Base-by-base conservation (phyloP, 1,284 basidiomycete genomes). In the Microbotryum violaceum region DNA sequence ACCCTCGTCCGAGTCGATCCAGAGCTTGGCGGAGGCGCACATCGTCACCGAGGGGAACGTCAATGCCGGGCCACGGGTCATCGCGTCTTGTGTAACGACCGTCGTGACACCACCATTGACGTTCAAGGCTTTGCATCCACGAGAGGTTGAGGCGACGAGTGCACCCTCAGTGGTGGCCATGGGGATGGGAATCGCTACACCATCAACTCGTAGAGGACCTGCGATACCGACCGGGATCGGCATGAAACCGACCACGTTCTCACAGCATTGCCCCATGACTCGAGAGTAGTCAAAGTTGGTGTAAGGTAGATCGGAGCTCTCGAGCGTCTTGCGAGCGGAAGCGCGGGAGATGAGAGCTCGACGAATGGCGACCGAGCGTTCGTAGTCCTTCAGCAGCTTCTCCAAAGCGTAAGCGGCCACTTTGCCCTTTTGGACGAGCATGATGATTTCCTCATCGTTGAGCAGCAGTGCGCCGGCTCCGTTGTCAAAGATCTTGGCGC, bases 81-180 rank as follows among this genome's bases (percentile, higher is more conserved):
- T 98, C 27, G 82, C 93, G 72, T 99, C 96, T 71, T 89, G 83
- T 3, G 87, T 91, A 59, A 99, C 79, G 16, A 97, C 93, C 0
- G 94, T 97, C 0, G 86, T 89, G 6, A 97, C 93, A 52, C 94
- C 96, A 62, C 94, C 94, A 55, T 89, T 89, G 2, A 91, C 86
- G 74, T 98, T 98, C 68, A 98, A 83, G 0, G 96, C 96, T 78
- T 98, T 99, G 81, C 91, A 96, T 2, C 96, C 94, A 68, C 96
- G 87, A 9, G 93, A 97, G 0, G 94, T 91, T 6, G 93, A 97
- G 0, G 96, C 96, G 61, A 98, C 93, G 55, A 99, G 84, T 0
- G 96, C 97, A 58, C 96, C 96, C 76, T 99, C 96, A 18, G 96
- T 94, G 1, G 96, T 99, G 44, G 96, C 94, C 96, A 99, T 98